phyloP scores from a whole-genome alignment of 768 basidiomycete species.

The Suillus sp. region DNA sequence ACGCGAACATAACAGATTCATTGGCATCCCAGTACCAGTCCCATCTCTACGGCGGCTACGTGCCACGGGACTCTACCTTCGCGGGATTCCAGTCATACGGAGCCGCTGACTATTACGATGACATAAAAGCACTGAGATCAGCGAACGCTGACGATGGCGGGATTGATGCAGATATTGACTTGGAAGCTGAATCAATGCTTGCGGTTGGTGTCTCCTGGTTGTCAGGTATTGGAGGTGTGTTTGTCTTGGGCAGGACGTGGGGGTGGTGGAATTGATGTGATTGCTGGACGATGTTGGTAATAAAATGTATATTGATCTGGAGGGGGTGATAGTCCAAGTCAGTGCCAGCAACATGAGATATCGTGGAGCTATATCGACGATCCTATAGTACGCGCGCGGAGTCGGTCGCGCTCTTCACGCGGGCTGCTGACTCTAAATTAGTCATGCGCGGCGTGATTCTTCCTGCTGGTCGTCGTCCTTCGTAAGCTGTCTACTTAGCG shows the following conservation, averaged over 20 bases:
- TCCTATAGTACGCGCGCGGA: neutral
- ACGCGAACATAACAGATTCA: constrained; percentile 3
- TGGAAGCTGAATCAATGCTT: neutral
- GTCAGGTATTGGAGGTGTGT: neutral
- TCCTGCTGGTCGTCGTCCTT: neutral
- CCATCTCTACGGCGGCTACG: constrained; percentile 12
- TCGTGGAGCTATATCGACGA: neutral
- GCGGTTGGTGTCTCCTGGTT: neutral
- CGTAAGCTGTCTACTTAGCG: neutral
- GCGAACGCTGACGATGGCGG: neutral
- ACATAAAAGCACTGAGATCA: neutral
- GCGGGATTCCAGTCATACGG: constrained; percentile 15
- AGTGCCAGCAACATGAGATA: neutral
- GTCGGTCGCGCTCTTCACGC: neutral
- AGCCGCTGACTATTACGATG: neutral
- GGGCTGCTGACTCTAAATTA: neutral
- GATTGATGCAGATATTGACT: no score
- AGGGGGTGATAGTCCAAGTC: neutral
- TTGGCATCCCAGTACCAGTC: constrained; percentile 16
- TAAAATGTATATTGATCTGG: neutral
- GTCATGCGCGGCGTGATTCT: no score
- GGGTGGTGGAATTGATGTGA: neutral
- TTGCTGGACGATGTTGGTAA: neutral
- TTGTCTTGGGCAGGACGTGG: constrained; percentile 12
- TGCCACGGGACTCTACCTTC: constrained; percentile 13